These are phyloP conservation scores for Acorus calamus DNA, from an alignment of 106 monocot species.

Conservation along the genomic window DNA sequence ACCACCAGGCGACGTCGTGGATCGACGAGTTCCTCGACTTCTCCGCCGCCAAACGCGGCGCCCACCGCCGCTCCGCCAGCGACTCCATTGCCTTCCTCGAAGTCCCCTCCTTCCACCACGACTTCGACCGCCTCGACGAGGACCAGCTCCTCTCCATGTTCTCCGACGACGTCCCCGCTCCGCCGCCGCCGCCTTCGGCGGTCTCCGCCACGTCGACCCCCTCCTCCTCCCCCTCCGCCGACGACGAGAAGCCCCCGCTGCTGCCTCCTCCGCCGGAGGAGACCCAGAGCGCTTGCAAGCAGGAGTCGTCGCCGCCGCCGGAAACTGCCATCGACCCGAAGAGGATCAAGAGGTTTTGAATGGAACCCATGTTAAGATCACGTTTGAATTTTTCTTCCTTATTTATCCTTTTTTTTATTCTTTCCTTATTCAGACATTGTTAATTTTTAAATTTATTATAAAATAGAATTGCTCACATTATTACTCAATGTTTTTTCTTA, in stretches of 20 bases:
- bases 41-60: slow-evolving; percentile 49
- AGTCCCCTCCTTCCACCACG: slow-evolving; percentile 11
- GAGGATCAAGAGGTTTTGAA: slow-evolving; percentile 62
- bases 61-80: slow-evolving; percentile 60
- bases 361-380: neutral
- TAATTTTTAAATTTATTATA: too few species aligned
- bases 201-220: slow-evolving; percentile 13
- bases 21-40: slow-evolving; percentile 85
- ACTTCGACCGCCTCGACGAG: slow-evolving; percentile 74
- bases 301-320: neutral
- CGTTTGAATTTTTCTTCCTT: neutral
- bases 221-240: slow-evolving; percentile 31
- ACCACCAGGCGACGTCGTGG: slow-evolving; percentile 24
- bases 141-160: slow-evolving; percentile 93
- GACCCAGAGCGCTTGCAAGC: slow-evolving; percentile 34
- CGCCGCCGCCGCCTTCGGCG: slow-evolving; percentile 1
- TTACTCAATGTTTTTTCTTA: neutral
- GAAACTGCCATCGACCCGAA: slow-evolving; percentile 37
- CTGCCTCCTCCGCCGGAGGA: slow-evolving; percentile 11
- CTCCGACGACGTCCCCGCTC: slow-evolving; percentile 30
- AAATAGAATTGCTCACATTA: neutral
- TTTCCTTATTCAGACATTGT: too few species aligned
- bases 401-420: too few species aligned
- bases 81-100: slow-evolving; percentile 76
- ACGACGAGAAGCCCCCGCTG: slow-evolving; percentile 25